Base-by-base conservation (phyloP, 768 basidiomycete species). In the Mycena crocata region DNA sequence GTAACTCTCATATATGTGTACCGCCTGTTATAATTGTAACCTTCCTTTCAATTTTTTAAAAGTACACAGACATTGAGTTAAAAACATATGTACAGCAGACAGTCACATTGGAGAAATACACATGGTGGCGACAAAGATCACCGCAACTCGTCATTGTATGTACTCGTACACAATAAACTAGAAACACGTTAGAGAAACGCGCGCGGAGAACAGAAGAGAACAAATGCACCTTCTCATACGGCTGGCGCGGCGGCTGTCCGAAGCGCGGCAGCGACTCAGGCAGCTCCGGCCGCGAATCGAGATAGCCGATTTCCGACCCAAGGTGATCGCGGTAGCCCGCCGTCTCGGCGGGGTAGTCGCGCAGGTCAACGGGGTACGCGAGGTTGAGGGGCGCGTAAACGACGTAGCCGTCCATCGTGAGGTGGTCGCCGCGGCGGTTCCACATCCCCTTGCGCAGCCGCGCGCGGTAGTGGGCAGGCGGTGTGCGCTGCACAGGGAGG, bases 371-470 rank as follows among this genome's bases (percentile, higher is more conserved):
- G 1, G 92, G 92, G 70, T 88, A 89, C n/a, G 84, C 82, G 49
- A 77, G 75, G 10, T 82, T 76, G 0, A 74, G 76, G 1, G 92
- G 92, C 10, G 90, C 91, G 61, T 89, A 92, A 32, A 93, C 91
- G 67, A 92, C 81, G 70, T 79, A 89, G 50, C 83, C 83, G 23
- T 80, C 77, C 24, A 75, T 57, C 24, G 89, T 90, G 54, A 91
- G 82, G 69, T 92, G 87, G 73, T 93, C 92, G 0, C 92, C 92
- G 2, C 91, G 87, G n/a, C 84, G 73, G 69, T 93, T 93, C 92
- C 92, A 93, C 69, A 80, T 87, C 1, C 92, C 92, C 35, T 77
- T 77, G 23, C 91, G 89, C 12, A 81, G 57, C 63, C 82, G 79
- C 65, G 66, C 72, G 34, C 77, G 57, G 58, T 77, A 75, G 24